These are phyloP conservation scores for Fusarium redolens DNA, from an alignment of 2,329 filamentous ascomycete species.

Conservation along the genomic window DNA sequence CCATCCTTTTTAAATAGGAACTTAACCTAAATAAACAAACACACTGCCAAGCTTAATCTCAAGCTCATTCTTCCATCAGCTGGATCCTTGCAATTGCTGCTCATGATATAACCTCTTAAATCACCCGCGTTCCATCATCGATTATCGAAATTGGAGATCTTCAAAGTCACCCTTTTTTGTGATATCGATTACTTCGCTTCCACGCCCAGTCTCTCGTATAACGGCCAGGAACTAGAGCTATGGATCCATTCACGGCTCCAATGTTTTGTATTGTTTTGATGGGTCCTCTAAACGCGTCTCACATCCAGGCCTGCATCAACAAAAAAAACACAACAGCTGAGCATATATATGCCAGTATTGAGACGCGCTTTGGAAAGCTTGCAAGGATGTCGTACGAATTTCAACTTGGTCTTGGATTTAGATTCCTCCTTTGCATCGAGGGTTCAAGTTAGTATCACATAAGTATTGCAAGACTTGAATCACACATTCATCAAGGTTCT, in stretches of 20 bases:
- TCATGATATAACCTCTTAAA: constrained; percentile 30
- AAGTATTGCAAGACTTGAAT: not conserved
- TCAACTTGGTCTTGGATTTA: not conserved
- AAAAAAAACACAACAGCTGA: constrained; percentile 31
- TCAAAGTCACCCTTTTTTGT: not conserved
- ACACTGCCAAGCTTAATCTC: constrained; percentile 43
- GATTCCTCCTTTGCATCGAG: not conserved
- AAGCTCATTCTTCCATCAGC: constrained; percentile 36
- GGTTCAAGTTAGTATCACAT: not conserved
- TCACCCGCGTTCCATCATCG: constrained; percentile 31
- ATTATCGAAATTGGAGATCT: constrained; percentile 22
- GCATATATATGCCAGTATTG: constrained; percentile 28
- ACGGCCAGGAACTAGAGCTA: not conserved
- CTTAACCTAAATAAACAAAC: constrained; percentile 31
- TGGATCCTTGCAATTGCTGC: constrained; percentile 24
- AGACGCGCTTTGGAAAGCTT: not conserved
- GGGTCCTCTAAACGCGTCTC: constrained; percentile 33
- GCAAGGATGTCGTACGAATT: not conserved
- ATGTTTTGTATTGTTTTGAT: constrained; percentile 36
- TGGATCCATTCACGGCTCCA: constrained; percentile 23
- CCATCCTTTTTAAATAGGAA: constrained; percentile 41
- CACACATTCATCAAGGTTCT: not conserved
- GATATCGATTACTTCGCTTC: not conserved
- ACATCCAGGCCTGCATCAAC: constrained; percentile 30
- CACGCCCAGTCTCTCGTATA: constrained; percentile 14